Base-by-base conservation (phyloP, 129 eudicot species). In the Flaveria ramosissima region DNA sequence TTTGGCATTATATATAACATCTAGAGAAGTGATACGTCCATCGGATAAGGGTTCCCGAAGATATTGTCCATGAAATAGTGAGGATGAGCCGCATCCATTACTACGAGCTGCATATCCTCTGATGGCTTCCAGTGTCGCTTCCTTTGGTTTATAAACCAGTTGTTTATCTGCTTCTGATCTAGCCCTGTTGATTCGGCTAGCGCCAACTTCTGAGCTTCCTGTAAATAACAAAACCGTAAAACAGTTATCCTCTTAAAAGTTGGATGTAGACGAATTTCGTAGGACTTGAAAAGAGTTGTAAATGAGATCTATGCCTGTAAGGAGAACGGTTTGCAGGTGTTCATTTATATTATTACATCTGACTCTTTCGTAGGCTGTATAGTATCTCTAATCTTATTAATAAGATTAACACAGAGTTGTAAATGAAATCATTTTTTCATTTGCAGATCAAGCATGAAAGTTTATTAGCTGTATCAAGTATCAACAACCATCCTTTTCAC, bases 71-170 rank as follows among this genome's bases (percentile, higher is more conserved):
- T 53, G 83, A 86, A 90, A 78, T 90, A 90, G 68, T 86, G 73
- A 24, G 87, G 96, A 83, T 82, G 94, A 16, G 96, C 77, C 7
- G 96, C 96, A 76, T 92, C 98, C 98, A 93, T 93, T 42, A 93
- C 92, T 76, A 93, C 91, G 51, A 88, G 89, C 68, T 90, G 98
- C 96, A 93, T 88, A 79, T 93, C 98, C 74, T 90, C 96, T 0
- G 96, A 88, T 0, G 96, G 96, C 83, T 90, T 90, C 96, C 96
- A 90, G 73, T 90, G 96, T 46, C 96, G 75, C 65, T 90, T 90
- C 73, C 96, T 83, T 74, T 90, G 96, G 84, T 90, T 93, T 68
- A 93, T 93, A 77, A 93, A 93, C 98, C 96, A 93, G 74, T 93
- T 93, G 90, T 93, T 93, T 69, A 89, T 88, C 74, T 90, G 92